phyloP scores from a whole-genome alignment of 1,284 basidiomycete genomes.

The Cutaneotrichosporon mucoides region DNA sequence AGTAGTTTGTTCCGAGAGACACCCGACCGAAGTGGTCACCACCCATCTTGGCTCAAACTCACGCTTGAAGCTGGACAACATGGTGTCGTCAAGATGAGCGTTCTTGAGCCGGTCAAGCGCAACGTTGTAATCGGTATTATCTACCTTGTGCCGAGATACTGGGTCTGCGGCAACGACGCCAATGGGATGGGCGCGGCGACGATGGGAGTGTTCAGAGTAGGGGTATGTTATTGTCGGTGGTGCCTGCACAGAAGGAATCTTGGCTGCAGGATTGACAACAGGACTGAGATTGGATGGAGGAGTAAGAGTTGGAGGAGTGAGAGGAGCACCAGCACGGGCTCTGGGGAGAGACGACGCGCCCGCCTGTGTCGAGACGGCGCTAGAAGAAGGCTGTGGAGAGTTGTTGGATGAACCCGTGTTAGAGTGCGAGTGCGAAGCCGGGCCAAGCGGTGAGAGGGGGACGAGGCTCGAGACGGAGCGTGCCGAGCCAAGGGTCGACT shows the following conservation, averaged over 20 bases:
- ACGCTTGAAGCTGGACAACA: slow-evolving; percentile 48
- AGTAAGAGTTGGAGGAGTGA: not conserved
- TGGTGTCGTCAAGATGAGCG: slow-evolving; percentile 34
- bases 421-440: not conserved
- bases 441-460: slow-evolving; percentile 1
- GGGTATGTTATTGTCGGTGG: too few relatives aligned
- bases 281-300: too few relatives aligned
- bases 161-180: not conserved
- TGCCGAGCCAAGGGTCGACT: not conserved
- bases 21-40: too few relatives aligned
- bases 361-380: not conserved
- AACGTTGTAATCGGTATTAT: slow-evolving; percentile 22
- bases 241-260: too few relatives aligned
- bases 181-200: not conserved
- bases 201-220: too few relatives aligned
- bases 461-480: slow-evolving; percentile 7
- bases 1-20: not conserved
- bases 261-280: too few relatives aligned
- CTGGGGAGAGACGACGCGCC: not conserved
- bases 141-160: not conserved
- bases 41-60: slow-evolving; percentile 29
- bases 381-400: not conserved
- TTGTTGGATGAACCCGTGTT: not conserved
- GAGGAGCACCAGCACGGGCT: not conserved
- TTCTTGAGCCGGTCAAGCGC: slow-evolving; percentile 30